phyloP scores from a whole-genome alignment of 1,284 basidiomycete genomes.

The Tranzscheliella williamsii region DNA sequence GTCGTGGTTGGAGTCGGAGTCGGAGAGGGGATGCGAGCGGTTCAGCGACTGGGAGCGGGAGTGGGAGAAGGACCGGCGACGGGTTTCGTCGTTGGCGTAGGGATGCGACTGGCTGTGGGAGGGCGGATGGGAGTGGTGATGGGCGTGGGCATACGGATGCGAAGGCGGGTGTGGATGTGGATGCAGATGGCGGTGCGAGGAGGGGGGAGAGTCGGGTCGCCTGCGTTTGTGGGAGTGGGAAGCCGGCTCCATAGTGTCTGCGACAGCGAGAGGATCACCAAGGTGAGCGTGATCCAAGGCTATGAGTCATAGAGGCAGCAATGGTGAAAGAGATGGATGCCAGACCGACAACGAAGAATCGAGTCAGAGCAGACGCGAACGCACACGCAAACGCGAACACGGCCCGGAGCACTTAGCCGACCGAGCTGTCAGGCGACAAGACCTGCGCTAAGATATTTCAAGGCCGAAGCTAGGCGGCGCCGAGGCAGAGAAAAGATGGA shows the following conservation, averaged over 20 bases:
- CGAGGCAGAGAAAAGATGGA: no score
- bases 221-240: background rate
- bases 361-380: no score
- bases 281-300: no score
- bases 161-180: background rate
- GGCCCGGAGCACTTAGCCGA: no score
- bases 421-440: no score
- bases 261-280: background rate
- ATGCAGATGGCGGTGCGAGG: conserved; percentile 4
- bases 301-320: background rate
- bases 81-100: conserved; percentile 7
- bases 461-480: no score
- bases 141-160: conserved; percentile 3
- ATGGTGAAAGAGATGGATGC: no score
- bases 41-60: conserved; percentile 16
- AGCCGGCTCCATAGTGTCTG: background rate
- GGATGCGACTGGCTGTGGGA: background rate
- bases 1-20: conserved; percentile 11
- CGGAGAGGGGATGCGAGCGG: conserved; percentile 16
- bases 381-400: no score
- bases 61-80: conserved; percentile 7
- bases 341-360: no score
- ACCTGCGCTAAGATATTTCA: no score
- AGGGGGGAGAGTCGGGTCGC: background rate
- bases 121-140: conserved; percentile 3